These are phyloP conservation scores for Collybia sordida DNA, from an alignment of 768 basidiomycete species.

Conservation along the genomic window DNA sequence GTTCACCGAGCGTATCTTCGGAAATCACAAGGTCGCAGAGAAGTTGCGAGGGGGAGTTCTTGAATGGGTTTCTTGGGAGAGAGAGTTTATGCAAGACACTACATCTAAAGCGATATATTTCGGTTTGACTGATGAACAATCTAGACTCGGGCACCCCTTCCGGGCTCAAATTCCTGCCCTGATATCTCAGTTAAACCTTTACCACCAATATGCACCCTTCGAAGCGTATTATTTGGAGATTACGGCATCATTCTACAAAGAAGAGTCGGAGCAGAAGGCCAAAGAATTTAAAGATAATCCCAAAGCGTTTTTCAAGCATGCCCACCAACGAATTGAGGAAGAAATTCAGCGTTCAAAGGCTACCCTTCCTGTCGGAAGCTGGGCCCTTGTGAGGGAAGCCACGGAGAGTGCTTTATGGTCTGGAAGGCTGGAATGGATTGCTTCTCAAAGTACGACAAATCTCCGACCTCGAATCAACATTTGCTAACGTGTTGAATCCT, in stretches of 20 bases:
- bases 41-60: slow-evolving; percentile 44
- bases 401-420: slow-evolving; percentile 54
- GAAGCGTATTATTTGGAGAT: slow-evolving; percentile 53
- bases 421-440: slow-evolving; percentile 37
- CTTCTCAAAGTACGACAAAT: slow-evolving; percentile 28
- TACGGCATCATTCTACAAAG: slow-evolving; percentile 52
- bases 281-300: slow-evolving; percentile 41
- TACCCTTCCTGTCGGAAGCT: slow-evolving; percentile 50
- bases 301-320: slow-evolving; percentile 52
- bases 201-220: slow-evolving; percentile 60
- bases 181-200: slow-evolving; percentile 54
- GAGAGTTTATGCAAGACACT: slow-evolving; percentile 36
- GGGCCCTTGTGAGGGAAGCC: slow-evolving; percentile 47
- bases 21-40: slow-evolving; percentile 39
- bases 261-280: slow-evolving; percentile 43
- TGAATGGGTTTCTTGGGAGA: slow-evolving; percentile 56
- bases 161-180: slow-evolving; percentile 47
- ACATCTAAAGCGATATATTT: not conserved
- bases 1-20: slow-evolving; percentile 53
- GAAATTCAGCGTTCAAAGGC: slow-evolving; percentile 56
- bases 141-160: slow-evolving; percentile 27
- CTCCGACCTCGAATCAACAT: not conserved
- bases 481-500: not conserved
- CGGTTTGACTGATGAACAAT: not conserved
- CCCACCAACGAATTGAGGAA: slow-evolving; percentile 45